phyloP scores from a whole-genome alignment of 768 basidiomycete genomes.

The Lactarius akahatsu region DNA sequence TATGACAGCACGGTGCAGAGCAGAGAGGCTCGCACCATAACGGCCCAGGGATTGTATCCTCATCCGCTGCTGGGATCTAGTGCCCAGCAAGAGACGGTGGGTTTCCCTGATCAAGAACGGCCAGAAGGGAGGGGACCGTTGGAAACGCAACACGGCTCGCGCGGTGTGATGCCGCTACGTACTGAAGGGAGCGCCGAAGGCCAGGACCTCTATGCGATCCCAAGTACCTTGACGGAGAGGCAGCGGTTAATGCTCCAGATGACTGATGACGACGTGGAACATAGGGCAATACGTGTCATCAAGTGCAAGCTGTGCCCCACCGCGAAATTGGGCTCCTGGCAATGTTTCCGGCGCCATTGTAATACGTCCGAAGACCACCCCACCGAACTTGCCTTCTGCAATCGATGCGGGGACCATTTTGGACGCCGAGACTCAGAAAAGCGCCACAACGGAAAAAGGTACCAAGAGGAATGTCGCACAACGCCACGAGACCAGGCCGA shows the following conservation, averaged over 20 bases:
- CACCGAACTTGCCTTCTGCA: not conserved
- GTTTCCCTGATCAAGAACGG: not conserved
- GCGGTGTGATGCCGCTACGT: not conserved
- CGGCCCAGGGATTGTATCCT: not conserved
- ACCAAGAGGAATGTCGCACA: too few species aligned
- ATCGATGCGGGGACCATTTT: not conserved
- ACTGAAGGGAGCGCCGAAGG: not conserved
- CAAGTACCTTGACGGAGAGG: not conserved
- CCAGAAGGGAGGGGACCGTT: not conserved
- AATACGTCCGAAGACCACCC: not conserved
- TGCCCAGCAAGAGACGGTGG: not conserved
- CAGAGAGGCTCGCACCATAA: conserved; percentile 4
- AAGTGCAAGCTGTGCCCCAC: not conserved
- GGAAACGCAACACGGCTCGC: not conserved
- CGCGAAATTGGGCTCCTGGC: not conserved
- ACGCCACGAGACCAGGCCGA: not conserved
- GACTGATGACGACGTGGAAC: not conserved
- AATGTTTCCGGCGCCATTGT: not conserved
- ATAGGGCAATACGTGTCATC: not conserved
- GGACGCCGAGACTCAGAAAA: not conserved
- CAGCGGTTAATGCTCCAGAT: not conserved
- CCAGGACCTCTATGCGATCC: not conserved
- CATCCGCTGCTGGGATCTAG: not conserved
- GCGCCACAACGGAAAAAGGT: too few species aligned
- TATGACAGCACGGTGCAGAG: not conserved